Percentiles rank a stretch among this genome's conserved stretches.
Evolutionary conservation across 805 yeast genomes (phyloP).

Genomic region (Candida chauliodis): DNA sequence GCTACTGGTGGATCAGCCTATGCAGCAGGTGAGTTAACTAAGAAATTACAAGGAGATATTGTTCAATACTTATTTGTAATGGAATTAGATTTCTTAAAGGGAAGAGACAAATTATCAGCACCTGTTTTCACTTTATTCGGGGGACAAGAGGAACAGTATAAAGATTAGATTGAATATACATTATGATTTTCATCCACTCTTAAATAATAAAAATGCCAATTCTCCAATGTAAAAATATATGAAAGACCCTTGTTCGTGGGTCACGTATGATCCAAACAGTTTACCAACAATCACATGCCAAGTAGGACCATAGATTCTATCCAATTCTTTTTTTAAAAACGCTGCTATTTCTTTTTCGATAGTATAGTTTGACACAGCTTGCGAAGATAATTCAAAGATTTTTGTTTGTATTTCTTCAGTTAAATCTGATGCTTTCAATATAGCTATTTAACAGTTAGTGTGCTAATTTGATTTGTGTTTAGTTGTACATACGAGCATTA

Average conservation of each 20-base stretch:
- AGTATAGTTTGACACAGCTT: conserved; percentile 38
- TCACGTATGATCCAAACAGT: conserved; percentile 74
- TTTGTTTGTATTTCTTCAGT: conserved; percentile 50
- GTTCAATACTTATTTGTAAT: conserved; percentile 82
- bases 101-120: conserved; percentile 80
- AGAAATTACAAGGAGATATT: conserved; percentile 62
- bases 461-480: neutral
- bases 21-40: conserved; percentile 86
- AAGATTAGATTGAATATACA: conserved; percentile 3
- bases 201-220: conserved; percentile 65
- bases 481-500: conserved; percentile 10
- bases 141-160: conserved; percentile 61
- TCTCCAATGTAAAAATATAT: conserved; percentile 69
- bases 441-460: conserved; percentile 20
- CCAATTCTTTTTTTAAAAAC: conserved; percentile 62
- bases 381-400: conserved; percentile 45
- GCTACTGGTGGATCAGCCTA: conserved; percentile 98
- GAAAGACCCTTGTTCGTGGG: conserved; percentile 74
- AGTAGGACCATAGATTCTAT: conserved; percentile 59
- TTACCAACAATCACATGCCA: conserved; percentile 85
- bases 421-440: conserved; percentile 42
- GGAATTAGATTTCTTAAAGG: conserved; percentile 94
- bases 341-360: conserved; percentile 65
- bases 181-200: conserved; percentile 41
- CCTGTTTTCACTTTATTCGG: conserved; percentile 86